These are phyloP conservation scores for Apiotrichum gamsii DNA, from an alignment of 1,284 basidiomycete species.

Conservation along the genomic window DNA sequence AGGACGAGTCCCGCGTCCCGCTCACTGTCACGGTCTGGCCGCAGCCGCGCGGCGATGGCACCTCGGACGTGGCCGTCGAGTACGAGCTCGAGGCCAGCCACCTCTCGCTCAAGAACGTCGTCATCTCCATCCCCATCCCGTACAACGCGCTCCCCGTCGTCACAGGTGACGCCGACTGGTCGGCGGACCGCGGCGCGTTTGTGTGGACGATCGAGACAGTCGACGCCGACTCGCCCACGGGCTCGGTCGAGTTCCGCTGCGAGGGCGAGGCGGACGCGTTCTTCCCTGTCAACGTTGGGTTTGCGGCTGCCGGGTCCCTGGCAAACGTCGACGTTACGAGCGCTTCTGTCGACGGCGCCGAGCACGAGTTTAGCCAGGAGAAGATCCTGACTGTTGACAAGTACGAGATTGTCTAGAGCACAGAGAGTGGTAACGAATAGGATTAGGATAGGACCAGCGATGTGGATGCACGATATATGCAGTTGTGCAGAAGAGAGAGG, in stretches of 20 bases:
- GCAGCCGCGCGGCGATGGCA: constrained; percentile 78
- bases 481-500: no score
- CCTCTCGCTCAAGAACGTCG: constrained; percentile 72
- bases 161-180: constrained; percentile 66
- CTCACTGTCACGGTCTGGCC: constrained; percentile 98
- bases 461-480: constrained; percentile 1
- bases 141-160: constrained; percentile 79
- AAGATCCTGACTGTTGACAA: constrained; percentile 64
- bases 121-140: constrained; percentile 88
- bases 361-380: constrained; percentile 69
- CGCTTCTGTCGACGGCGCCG: constrained; percentile 58
- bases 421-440: no score
- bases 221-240: constrained; percentile 55
- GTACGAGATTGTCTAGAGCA: constrained; percentile 52
- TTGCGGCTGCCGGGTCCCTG: constrained; percentile 71
- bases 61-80: constrained; percentile 89
- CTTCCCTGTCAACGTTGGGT: constrained; percentile 85
- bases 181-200: constrained; percentile 73
- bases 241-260: constrained; percentile 81
- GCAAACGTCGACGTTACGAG: constrained; percentile 59
- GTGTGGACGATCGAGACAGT: constrained; percentile 66
- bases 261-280: constrained; percentile 76
- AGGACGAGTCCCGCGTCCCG: constrained; percentile 86
- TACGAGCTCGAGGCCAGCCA: constrained; percentile 88
- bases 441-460: no score